Evolutionary conservation across 1,284 basidiomycete genomes (phyloP), one percentile per base, ranked within the genome.

Genomic region (Golubevia sp.): DNA sequence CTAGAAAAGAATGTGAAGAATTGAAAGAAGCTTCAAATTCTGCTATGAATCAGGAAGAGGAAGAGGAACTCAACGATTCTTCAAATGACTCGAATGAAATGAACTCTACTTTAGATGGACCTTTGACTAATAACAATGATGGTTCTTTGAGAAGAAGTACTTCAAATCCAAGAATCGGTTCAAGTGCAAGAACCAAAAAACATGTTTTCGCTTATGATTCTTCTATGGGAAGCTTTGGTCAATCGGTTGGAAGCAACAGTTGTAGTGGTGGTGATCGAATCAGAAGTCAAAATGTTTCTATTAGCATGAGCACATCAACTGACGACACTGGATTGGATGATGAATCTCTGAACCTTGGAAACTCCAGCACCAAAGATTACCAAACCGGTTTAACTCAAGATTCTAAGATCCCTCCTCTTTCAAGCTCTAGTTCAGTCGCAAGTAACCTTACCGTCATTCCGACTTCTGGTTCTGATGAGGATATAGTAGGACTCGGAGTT

Each of bases 201-300:
- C 76, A 78, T 50, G 68, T 78, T 18, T 78, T 78, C 55, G 76
- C 76, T 48, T 78, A 78, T 62, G 76, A 78, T 60, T 70, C 67
- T 24, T 71, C 68, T 58, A 76, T 76, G 71, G 74, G 72, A 44
- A 70, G 67, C 55, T 68, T 70, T n/a, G 70, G 67, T 2, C 72
- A 74, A 56, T 5, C 4, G 4, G 30, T 11, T 34, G 69, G 69
- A 64, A 71, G 63, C 48, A 62, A 64, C 15, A 70, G 67, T 55
- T n/a, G n/a, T n/a, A n/a, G n/a, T n/a, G n/a, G n/a, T n/a, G n/a
- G n/a, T n/a, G n/a, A n/a, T n/a, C n/a, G n/a, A n/a, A 34, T 34
- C 11, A 34, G 30, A 34, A 34, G 30, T 34, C 30, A 34, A 34
- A 34, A 34, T 34, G 30, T 34, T 34, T 34, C 30, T 3, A 34